phyloP scores from a whole-genome alignment of 768 basidiomycete genomes.

The Lactarius indigo region DNA sequence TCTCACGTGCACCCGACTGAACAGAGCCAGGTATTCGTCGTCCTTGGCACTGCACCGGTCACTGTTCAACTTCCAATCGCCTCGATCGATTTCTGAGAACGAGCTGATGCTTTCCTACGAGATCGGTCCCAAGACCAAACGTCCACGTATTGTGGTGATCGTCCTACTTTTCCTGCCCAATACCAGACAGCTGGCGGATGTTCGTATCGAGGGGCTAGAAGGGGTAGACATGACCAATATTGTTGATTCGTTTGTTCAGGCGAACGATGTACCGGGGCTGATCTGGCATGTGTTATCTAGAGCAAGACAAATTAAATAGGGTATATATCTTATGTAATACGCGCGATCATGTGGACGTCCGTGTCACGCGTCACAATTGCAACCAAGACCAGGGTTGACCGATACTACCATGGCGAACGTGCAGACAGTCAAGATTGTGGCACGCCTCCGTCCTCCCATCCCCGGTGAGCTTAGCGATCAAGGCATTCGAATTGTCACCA shows the following conservation, averaged over 20 bases:
- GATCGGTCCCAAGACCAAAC: conserved; percentile 36
- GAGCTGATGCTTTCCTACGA: conserved; percentile 70
- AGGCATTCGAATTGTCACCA: conserved; percentile 50
- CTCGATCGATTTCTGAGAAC: conserved; percentile 64
- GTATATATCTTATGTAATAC: not conserved
- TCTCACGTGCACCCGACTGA: not conserved
- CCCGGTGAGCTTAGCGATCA: conserved; percentile 59
- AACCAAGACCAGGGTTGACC: not conserved
- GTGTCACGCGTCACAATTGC: not conserved
- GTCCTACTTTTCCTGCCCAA: conserved; percentile 67
- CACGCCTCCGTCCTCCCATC: conserved; percentile 66
- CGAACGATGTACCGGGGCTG: conserved; percentile 62
- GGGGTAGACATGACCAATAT: conserved; percentile 54
- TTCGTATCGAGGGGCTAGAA: conserved; percentile 49
- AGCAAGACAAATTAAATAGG: conserved; percentile 32
- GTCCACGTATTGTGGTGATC: conserved; percentile 42
- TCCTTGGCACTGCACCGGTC: conserved; percentile 63
- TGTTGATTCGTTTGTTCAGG: conserved; percentile 57
- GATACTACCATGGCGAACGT: conserved; percentile 14
- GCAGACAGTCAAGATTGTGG: conserved; percentile 67
- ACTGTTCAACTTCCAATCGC: conserved; percentile 56
- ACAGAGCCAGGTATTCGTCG: conserved; percentile 58
- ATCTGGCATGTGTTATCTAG: conserved; percentile 57
- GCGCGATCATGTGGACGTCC: conserved; percentile 18
- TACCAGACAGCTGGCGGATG: conserved; percentile 61